Conservation (phyloP, 495 filamentous ascomycete genomes). For the Margaritispora aquatica region DNA sequence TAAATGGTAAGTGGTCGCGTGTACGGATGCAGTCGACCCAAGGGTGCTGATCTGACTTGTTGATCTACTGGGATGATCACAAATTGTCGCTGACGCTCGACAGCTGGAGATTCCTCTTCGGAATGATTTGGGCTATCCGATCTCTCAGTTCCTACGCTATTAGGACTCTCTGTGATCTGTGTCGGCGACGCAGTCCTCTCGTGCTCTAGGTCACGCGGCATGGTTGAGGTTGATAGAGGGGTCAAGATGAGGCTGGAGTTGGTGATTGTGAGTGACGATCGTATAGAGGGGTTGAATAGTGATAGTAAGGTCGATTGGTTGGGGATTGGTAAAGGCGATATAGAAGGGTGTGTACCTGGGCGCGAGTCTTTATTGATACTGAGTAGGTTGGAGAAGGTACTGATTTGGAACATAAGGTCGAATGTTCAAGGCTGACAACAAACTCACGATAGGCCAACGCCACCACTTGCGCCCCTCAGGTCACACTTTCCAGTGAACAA, state of each 20-base stretch:
- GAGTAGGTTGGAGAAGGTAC: neutral
- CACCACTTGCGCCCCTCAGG: too few relatives aligned
- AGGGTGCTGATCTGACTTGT: constrained; percentile 7
- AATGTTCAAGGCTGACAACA: neutral
- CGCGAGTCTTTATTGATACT: neutral
- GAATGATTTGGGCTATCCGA: constrained; percentile 3
- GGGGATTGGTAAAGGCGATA: too few relatives aligned
- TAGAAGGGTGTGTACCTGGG: too few relatives aligned
- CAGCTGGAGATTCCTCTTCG: neutral
- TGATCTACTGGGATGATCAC: constrained; percentile 16
- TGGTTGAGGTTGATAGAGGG: neutral
- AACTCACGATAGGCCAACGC: neutral
- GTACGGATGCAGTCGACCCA: constrained; percentile 21
- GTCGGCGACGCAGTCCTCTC: neutral
- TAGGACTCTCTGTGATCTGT: constrained; percentile 17
- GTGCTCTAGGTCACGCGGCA: constrained; percentile 11
- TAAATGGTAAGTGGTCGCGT: constrained; percentile 59
- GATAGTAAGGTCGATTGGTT: neutral
- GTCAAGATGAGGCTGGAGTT: neutral
- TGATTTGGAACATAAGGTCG: neutral
- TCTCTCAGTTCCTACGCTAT: constrained; percentile 3
- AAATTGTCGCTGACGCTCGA: constrained; percentile 9
- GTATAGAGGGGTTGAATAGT: neutral
- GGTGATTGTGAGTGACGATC: neutral
- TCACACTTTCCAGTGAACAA: too few relatives aligned